Base-by-base conservation (phyloP, 1,284 basidiomycete species). In the Leccinum huronense region DNA sequence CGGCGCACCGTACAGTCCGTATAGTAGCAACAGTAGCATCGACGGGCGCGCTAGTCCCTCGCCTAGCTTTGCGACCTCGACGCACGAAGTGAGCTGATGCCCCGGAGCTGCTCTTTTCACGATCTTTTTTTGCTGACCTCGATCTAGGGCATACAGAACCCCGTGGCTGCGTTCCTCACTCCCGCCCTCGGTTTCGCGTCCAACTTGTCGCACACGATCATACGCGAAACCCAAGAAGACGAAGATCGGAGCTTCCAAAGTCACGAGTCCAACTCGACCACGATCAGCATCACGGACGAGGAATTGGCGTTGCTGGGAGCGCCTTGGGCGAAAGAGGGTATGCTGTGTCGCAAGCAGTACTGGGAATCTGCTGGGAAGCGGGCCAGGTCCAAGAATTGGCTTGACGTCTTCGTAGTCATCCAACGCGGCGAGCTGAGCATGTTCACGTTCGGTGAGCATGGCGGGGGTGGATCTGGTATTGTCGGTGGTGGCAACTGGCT, bases 301-400 rank as follows among this genome's bases (percentile, higher is more conserved):
- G 95, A 98, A 77, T 83, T 98, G 11, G 96, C 97, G 1, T 81
- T 98, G 40, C 85, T 97, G 11, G 97, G 97, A 30, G 89, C 97
- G 3, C 97, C 97, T 0, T 99, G 97, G 97, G 97, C 97, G 0
- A 99, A 99, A 77, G 97, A 99, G 77, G 97, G 97, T 14, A 91
- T 96, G 81, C 84, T 99, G 3, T 91, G 89, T 68, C 88, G 95
- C 40, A 98, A 98, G 75, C 91, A 95, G 68, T 97, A 97, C 75
- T 96, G 92, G 88, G 96, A 98, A 73, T 84, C 85, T 3, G 81
- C 85, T 0, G 89, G 89, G 10, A 95, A 93, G 75, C 82, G 94
- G 31, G 88, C 93, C 16, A 93, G 86, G 78, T 89, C 92, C 73
- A 95, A 94, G 76, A 80, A 84, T 19, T 98, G 95, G 95, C 82